Conservation (phyloP, 495 filamentous ascomycete genomes). For the Cairneyella variabilis region DNA sequence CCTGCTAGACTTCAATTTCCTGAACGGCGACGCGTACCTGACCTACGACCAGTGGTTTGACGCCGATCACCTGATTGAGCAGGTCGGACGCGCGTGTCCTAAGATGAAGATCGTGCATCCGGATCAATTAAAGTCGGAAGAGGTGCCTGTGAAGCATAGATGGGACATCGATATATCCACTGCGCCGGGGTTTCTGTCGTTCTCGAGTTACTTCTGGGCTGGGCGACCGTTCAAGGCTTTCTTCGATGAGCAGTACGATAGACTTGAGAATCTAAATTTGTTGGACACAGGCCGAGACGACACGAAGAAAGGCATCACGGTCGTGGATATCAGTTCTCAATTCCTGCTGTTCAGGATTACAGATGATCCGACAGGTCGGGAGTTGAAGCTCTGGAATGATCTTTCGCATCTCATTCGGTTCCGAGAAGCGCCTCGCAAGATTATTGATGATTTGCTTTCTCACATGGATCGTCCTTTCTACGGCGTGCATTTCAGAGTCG, state of each 20-base stretch:
- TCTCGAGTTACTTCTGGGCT: slow-evolving; percentile 23
- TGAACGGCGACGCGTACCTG: slow-evolving; percentile 23
- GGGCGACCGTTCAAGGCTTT: slow-evolving; percentile 23
- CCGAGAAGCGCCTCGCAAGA: slow-evolving; percentile 7
- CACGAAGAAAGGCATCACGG: slow-evolving; percentile 18
- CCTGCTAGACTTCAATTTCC: slow-evolving; percentile 26
- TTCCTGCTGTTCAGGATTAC: slow-evolving; percentile 27
- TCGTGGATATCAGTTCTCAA: slow-evolving; percentile 13
- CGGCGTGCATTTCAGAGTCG: slow-evolving; percentile 26
- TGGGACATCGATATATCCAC: slow-evolving; percentile 15
- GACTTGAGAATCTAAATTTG: background rate
- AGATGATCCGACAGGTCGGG: slow-evolving; percentile 23
- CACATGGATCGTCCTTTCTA: slow-evolving; percentile 18
- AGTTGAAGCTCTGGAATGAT: slow-evolving; percentile 27
- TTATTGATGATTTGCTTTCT: slow-evolving; percentile 9
- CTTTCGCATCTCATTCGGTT: slow-evolving; percentile 19
- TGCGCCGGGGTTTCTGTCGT: slow-evolving; percentile 17
- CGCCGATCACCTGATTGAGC: slow-evolving; percentile 16
- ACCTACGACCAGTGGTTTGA: slow-evolving; percentile 29
- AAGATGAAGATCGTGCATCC: slow-evolving; percentile 27
- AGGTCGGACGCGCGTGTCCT: slow-evolving; percentile 18
- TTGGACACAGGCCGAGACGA: slow-evolving; percentile 1
- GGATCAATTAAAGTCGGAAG: slow-evolving; percentile 8
- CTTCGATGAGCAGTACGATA: slow-evolving; percentile 12
- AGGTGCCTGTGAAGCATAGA: slow-evolving; percentile 9